A percentile compares a stretch with the other conserved stretches of the same genome.
phyloP scores from a whole-genome alignment of 148 eudicot genomes.

The Amaranthus palmeri region DNA sequence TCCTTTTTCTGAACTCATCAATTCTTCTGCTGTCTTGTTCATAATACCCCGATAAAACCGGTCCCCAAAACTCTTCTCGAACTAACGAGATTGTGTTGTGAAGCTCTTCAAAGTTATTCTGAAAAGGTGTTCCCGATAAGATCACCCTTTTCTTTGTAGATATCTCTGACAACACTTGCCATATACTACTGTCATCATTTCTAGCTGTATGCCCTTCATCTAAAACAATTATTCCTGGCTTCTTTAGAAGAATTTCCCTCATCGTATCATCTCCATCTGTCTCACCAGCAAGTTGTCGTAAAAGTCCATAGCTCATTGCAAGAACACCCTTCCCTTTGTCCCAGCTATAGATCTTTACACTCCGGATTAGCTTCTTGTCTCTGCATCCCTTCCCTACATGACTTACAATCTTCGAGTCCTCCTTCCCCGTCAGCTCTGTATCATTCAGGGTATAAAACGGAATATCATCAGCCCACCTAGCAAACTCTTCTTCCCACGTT shows the following conservation, averaged over 20 bases:
- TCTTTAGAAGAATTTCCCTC: constrained; percentile 38
- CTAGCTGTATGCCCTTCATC: constrained; percentile 89
- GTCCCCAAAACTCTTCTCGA: constrained; percentile 39
- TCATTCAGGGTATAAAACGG: constrained; percentile 61
- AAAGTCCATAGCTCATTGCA: constrained; percentile 61
- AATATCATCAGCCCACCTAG: constrained; percentile 48
- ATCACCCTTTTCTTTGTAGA: constrained; percentile 57
- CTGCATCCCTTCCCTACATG: neutral
- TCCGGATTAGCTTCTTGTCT: constrained; percentile 18
- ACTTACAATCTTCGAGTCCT: constrained; percentile 16
- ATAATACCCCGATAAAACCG: neutral
- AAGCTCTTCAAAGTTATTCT: constrained; percentile 73
- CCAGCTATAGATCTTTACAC: constrained; percentile 57
- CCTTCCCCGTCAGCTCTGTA: constrained; percentile 38
- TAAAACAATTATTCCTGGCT: constrained; percentile 45
- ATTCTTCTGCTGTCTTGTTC: constrained; percentile 17
- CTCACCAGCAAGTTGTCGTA: constrained; percentile 42
- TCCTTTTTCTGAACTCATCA: constrained; percentile 31
- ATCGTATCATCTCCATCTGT: constrained; percentile 17
- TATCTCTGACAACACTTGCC: constrained; percentile 45
- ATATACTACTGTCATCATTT: constrained; percentile 48
- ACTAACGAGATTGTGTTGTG: constrained; percentile 55
- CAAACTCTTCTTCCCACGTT: constrained; percentile 83
- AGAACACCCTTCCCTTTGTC: constrained; percentile 38
- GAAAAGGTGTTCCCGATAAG: constrained; percentile 94